Evolutionary conservation across 192 early-diverging fungal genomes (phyloP), one percentile per base, ranked within the genome.

Genomic region (Backusella psychrophila): DNA sequence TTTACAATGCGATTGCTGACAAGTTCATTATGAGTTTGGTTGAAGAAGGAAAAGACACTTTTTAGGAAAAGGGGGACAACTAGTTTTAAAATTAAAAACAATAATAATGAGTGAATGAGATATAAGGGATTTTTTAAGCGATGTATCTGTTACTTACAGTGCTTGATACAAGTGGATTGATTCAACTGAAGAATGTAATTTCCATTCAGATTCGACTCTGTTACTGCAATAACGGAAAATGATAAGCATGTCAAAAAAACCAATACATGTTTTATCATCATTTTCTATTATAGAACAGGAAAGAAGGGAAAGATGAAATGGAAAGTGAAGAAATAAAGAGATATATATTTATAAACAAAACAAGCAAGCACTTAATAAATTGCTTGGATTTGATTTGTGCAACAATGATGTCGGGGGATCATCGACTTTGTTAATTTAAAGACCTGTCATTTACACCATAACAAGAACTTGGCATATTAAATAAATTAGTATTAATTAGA

Each of bases 41-140:
- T 29, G 49, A 39, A 11, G 33, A 66, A 21, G 4, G 56, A 69
- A 34, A 77, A 59, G 19, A 35, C 38, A 23, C 14, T 69, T 12
- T 72, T 38, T 29, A 77, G 23, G 31, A 77, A 63, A 19, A 38
- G 46, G 0, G 76, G 76, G 8, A 77, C 29, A 59, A 77, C 72
- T 73, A 21, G 53, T 59, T 26, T 11, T 59, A 19, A 9, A 9
- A 26, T 59, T 11, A 1, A 59, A 59, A 23, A 44, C 17, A 44
- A 44, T 44, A 4, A 17, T 17, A 44, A 11, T 59, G 21, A 59
- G 39, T 42, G 8, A 31, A 15, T 56, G 2, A 8, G n/a, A 21
- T 9, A 8, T 19, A 0, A 3, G 33, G 33, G 2, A 29, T 17
- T 2, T 19, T 19, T 56, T 17, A 5, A 44, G 6, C 1, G 19